A percentile compares a stretch with the other conserved stretches of the same genome.
Conservation (phyloP, 257 asterid species). For the Gentiana straminea region DNA sequence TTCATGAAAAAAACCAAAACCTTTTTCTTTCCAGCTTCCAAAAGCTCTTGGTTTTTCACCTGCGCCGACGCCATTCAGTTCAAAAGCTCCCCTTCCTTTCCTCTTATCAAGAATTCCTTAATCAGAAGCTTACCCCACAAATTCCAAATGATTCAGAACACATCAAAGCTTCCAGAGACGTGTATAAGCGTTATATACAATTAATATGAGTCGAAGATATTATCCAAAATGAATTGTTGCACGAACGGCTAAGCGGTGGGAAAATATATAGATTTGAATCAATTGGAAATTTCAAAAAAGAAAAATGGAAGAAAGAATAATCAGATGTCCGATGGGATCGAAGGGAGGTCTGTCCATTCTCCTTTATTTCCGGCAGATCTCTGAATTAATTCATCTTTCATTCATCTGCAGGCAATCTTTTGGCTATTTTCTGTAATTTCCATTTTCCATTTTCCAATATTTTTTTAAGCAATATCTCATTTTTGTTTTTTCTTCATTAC, state of each 20-base stretch:
- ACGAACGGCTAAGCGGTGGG: neutral
- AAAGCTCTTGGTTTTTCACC: constrained; percentile 62
- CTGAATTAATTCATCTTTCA: no score
- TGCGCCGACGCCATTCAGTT: constrained; percentile 75
- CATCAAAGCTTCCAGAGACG: neutral
- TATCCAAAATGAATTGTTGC: neutral
- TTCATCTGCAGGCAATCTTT: no score
- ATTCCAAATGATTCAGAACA: neutral
- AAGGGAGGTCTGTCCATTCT: no score
- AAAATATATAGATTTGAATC: no score
- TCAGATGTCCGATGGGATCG: no score
- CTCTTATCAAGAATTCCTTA: constrained; percentile 1
- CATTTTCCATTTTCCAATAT: no score
- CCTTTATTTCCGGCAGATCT: no score
- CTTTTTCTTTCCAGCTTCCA: constrained; percentile 76
- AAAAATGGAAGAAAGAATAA: no score
- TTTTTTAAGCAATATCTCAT: no score
- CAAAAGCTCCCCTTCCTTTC: neutral
- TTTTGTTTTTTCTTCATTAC: no score
- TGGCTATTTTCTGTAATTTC: no score
- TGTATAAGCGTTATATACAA: neutral
- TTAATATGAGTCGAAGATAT: neutral
- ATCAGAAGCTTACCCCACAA: neutral
- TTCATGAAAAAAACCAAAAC: constrained; percentile 10
- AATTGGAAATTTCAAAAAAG: no score